These are phyloP conservation scores for Solanum arcanum DNA, from an alignment of 257 asterid species.

Conservation along the genomic window DNA sequence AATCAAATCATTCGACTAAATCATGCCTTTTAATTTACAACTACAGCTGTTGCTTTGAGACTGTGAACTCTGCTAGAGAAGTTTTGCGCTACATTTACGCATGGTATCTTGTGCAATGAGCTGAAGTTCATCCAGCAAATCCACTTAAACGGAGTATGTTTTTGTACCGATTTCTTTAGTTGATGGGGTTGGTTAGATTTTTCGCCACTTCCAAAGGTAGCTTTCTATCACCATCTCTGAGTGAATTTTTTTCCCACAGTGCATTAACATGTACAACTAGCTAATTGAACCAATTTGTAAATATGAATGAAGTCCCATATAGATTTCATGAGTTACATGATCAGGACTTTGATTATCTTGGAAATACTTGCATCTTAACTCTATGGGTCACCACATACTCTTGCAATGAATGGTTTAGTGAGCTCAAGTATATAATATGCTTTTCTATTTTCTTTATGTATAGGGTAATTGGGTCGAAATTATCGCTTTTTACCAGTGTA, in stretches of 20 bases:
- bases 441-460: not conserved
- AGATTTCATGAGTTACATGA: not conserved
- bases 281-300: not conserved
- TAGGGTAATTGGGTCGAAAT: not conserved
- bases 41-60: not conserved
- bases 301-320: not conserved
- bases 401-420: not conserved
- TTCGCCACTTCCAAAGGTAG: conserved; percentile 12
- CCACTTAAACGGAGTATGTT: not conserved
- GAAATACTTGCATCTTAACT: not conserved
- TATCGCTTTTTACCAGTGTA: not conserved
- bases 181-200: conserved; percentile 14
- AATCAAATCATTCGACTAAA: not conserved
- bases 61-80: not conserved
- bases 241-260: not conserved
- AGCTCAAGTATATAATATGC: not conserved
- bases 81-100: not conserved
- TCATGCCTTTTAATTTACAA: not conserved
- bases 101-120: not conserved
- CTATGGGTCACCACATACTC: not conserved
- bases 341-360: not conserved
- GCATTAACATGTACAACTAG: not conserved
- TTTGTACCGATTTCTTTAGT: not conserved
- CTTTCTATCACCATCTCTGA: not conserved
- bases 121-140: not conserved